A percentile compares a stretch with the other conserved stretches of the same genome.
Evolutionary conservation across 352 stramenopile genomes (phyloP).

Genomic region (Globisporangium cederbergense): DNA sequence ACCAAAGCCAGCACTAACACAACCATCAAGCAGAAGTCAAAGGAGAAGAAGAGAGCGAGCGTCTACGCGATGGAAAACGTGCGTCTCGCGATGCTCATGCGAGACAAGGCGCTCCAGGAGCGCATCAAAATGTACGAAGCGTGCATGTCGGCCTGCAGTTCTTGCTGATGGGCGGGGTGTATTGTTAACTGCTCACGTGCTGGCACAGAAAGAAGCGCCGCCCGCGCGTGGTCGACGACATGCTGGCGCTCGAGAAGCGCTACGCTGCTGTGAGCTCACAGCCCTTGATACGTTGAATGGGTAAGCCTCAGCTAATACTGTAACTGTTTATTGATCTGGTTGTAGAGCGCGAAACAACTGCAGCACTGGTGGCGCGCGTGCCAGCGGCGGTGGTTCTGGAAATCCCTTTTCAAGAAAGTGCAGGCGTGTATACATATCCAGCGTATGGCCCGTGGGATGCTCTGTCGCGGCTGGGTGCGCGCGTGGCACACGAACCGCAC

Average conservation of each 20-base stretch:
- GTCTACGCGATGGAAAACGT: conserved; percentile 69
- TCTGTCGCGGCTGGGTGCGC: conserved; percentile 42
- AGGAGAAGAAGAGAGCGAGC: conserved; percentile 19
- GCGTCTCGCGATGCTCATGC: conserved; percentile 44
- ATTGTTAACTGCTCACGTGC: not conserved
- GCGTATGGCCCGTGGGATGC: conserved; percentile 41
- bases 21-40: not conserved
- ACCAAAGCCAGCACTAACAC: not conserved
- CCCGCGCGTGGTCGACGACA: conserved; percentile 67
- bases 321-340: not conserved
- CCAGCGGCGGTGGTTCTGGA: conserved; percentile 41
- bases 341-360: conserved; percentile 35
- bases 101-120: conserved; percentile 35
- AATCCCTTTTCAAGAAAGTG: conserved; percentile 36
- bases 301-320: not conserved
- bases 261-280: conserved; percentile 33
- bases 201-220: conserved; percentile 37
- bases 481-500: conserved; percentile 59
- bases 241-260: conserved; percentile 58
- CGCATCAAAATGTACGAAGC: conserved; percentile 33
- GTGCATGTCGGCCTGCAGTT: not conserved
- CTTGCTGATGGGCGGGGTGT: not conserved
- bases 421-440: conserved; percentile 51
- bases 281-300: not conserved
- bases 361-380: conserved; percentile 60